phyloP scores from a whole-genome alignment of 2,329 filamentous ascomycete genomes.

The Pestalotiopsis sp. region DNA sequence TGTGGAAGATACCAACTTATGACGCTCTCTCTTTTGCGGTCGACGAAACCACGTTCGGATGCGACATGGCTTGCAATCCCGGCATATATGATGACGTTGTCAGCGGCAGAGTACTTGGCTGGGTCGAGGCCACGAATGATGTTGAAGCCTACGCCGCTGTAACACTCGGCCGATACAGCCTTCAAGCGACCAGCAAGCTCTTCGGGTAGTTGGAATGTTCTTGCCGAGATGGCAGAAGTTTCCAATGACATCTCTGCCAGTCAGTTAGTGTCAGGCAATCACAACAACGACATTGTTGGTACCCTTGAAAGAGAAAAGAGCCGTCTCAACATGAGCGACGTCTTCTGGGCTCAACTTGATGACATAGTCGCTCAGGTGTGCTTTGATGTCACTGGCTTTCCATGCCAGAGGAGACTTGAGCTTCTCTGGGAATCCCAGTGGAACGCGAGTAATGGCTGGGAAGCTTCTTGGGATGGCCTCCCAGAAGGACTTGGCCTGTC shows the following conservation, averaged over 20 bases:
- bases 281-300: not conserved
- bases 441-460: not conserved
- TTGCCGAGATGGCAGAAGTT: not conserved
- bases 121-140: constrained; percentile 16
- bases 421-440: not conserved
- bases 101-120: constrained; percentile 9
- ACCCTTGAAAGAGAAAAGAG: not conserved
- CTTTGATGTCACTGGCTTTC: not conserved
- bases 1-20: not conserved
- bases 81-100: constrained; percentile 15
- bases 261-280: not conserved
- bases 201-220: not conserved
- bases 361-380: not conserved
- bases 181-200: not conserved
- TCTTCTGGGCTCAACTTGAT: not conserved
- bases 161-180: constrained; percentile 13
- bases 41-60: constrained; percentile 17
- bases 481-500: not conserved
- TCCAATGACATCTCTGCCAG: not conserved
- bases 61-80: constrained; percentile 16
- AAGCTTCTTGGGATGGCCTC: not conserved
- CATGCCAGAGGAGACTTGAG: not conserved
- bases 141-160: constrained; percentile 15
- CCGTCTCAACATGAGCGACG: not conserved
- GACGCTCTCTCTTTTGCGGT: not conserved